These are phyloP conservation scores for Prunus persica DNA, from an alignment of 306 rosid species.

Conservation along the genomic window Prunus_persica_NCBIv2 NC_034011.1:21057001-21057500, in stretches of 20 bases:
- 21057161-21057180: not conserved
- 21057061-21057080: not conserved
- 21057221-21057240: not conserved
- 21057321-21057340: not conserved
- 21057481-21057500: not conserved
- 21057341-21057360: constrained; percentile 6
- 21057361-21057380: not conserved
- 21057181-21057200: not conserved
- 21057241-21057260: constrained; percentile 1
- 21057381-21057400: not conserved
- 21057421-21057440: not conserved
- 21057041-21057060: not conserved
- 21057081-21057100: not conserved
- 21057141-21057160: not conserved
- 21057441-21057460: not conserved
- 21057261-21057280: not conserved
- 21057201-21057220: not conserved
- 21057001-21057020: not conserved
- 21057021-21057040: constrained; percentile 9
- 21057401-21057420: not conserved
- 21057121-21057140: not conserved
- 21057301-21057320: not conserved
- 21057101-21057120: not conserved
- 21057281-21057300: not conserved
- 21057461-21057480: not conserved